These are phyloP conservation scores for Verticillium nubilum DNA, from an alignment of 2,329 filamentous ascomycete species.

Conservation along the genomic window DNA sequence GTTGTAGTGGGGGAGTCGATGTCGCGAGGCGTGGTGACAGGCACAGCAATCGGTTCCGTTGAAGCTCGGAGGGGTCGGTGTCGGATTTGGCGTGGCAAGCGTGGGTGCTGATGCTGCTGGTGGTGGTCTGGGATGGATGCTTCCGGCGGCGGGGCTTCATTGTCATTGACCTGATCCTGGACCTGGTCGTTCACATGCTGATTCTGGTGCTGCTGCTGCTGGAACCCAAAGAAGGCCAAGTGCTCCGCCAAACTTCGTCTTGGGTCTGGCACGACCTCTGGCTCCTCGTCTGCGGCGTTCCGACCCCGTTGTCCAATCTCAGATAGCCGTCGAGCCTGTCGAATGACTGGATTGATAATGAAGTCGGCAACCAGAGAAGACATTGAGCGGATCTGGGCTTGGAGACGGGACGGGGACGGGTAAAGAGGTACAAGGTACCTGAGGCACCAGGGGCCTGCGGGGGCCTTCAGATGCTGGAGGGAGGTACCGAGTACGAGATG, in stretches of 20 bases:
- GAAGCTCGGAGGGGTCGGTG: neutral
- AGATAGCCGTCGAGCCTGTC: constrained; percentile 61
- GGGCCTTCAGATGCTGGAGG: neutral
- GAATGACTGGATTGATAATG: constrained; percentile 60
- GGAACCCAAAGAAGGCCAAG: neutral
- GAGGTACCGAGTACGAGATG: neutral
- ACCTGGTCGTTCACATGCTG: neutral
- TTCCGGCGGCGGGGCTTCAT: neutral
- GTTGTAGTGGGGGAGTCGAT: neutral
- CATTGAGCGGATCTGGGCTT: constrained; percentile 38
- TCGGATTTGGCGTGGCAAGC: neutral
- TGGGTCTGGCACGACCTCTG: neutral
- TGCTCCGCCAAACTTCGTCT: neutral
- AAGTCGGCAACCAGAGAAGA: constrained; percentile 60
- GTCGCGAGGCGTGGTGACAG: neutral
- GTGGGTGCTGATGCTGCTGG: neutral
- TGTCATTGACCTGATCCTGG: neutral
- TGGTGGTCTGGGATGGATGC: neutral
- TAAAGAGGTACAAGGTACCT: neutral
- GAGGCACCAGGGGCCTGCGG: neutral
- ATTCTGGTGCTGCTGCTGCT: neutral
- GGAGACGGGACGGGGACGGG: neutral
- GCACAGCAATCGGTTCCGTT: neutral
- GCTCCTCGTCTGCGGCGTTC: neutral
- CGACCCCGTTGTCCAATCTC: constrained; percentile 20